Evolutionary conservation across 148 eudicot species (phyloP), one percentile per base, ranked within the genome.

Genomic region (Drosera capensis): DNA sequence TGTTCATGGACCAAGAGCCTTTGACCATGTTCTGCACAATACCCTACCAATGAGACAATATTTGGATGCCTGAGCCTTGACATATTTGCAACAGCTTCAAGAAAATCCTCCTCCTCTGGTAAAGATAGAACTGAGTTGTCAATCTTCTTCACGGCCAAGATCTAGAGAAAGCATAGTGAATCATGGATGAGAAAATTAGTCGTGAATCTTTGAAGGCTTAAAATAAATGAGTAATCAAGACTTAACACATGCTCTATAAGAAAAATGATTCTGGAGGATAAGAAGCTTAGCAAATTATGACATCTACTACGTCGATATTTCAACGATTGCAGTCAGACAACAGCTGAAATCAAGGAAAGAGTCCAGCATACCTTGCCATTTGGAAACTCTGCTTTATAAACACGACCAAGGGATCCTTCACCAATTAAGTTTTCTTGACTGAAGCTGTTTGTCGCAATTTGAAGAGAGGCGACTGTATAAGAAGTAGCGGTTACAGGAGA

Each of bases 331-430:
- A 24, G 25, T 59, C 23, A 37, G 46, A 12, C 20, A 7, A 41
- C 11, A 7, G 8, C 8, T 20, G 20, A 48, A 24, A 1, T 45
- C 19, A 29, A 46, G 18, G 25, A 29, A 23, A 9, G 25, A 34
- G 38, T 34, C n/a, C 13, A 34, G 38, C 51, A 51, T 67, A 90
- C 99, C 47, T 63, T 74, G 48, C 87, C 85, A 61, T 76, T 73
- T 34, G 87, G 79, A 54, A 84, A 73, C 25, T 75, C 75, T 53
- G 93, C 95, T 73, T 68, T 90, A 53, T 62, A 80, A 57, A 90
- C 99, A 22, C 93, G 67, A 62, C 99, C 99, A 42, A 90, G 85
- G 21, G 99, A 80, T 56, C 99, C 99, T 65, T 80, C 85, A 63
- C 99, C 99, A 39, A 84, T 78, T 48, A 78, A 62, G 62, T 85